Conservation (phyloP, 768 basidiomycete genomes). For the Trametes elegans region DNA sequence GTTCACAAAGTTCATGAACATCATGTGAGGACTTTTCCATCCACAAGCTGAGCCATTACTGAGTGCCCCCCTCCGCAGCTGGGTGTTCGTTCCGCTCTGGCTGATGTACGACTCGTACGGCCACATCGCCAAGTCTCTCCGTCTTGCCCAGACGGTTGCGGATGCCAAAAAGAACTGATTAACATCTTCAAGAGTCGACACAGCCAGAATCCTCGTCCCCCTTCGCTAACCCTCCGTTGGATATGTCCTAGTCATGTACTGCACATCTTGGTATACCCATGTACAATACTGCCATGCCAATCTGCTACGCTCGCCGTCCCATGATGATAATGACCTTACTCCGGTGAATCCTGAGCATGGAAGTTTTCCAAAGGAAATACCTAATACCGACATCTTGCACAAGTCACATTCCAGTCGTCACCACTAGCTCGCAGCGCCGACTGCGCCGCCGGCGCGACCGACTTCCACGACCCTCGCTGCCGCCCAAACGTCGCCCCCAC, state of each 20-base stretch:
- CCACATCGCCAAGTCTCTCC: conserved; percentile 62
- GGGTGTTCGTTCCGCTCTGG: conserved; percentile 75
- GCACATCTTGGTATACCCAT: too few species aligned
- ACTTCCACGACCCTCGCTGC: conserved; percentile 9
- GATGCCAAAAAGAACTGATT: conserved; percentile 23
- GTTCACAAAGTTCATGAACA: conserved; percentile 67
- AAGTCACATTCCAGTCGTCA: too few species aligned
- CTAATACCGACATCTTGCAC: neutral
- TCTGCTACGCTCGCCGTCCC: too few species aligned
- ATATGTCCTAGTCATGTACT: too few species aligned
- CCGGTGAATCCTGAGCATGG: too few species aligned
- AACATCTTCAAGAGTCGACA: too few species aligned
- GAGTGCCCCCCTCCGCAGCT: conserved; percentile 41
- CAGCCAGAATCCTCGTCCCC: too few species aligned
- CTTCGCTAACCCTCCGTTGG: too few species aligned
- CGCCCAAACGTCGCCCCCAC: conserved; percentile 12
- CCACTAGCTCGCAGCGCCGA: neutral
- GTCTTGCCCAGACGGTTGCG: conserved; percentile 29
- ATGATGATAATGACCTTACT: too few species aligned
- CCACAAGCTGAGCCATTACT: neutral
- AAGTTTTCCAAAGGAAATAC: neutral
- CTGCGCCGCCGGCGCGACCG: neutral
- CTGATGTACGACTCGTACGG: conserved; percentile 78
- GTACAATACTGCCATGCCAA: too few species aligned
- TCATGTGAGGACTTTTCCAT: conserved; percentile 52